A percentile compares a stretch with the other conserved stretches of the same genome.
Evolutionary conservation across 2,329 filamentous ascomycete species (phyloP).

Genomic region (Pseudogymnoascus sp.): DNA sequence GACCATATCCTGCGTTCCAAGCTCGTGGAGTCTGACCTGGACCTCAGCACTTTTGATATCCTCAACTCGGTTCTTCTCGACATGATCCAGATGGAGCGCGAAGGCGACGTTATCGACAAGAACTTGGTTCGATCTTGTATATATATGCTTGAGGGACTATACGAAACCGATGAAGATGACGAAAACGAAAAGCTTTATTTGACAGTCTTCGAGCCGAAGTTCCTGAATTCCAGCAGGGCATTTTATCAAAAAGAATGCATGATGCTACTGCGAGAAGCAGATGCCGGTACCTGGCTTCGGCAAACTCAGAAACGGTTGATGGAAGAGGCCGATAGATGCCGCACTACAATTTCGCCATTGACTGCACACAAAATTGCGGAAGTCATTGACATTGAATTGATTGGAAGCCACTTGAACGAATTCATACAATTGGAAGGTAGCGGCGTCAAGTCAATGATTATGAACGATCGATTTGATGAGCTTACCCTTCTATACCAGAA

Average conservation of each 20-base stretch:
- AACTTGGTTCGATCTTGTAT: constrained; percentile 73
- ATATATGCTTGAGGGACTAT: constrained; percentile 82
- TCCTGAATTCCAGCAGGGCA: constrained; percentile 57
- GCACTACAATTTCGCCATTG: constrained; percentile 63
- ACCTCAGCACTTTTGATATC: constrained; percentile 57
- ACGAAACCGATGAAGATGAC: constrained; percentile 70
- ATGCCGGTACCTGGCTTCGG: constrained; percentile 74
- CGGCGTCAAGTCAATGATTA: constrained; percentile 81
- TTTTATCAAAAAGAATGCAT: constrained; percentile 76
- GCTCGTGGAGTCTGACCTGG: constrained; percentile 34
- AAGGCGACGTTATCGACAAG: constrained; percentile 82
- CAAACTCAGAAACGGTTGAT: constrained; percentile 64
- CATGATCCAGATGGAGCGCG: constrained; percentile 84
- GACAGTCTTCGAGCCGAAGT: constrained; percentile 71
- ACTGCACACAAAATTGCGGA: constrained; percentile 65
- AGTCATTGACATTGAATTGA: constrained; percentile 75
- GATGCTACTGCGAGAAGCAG: constrained; percentile 63
- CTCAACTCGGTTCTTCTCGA: constrained; percentile 78
- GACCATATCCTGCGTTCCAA: constrained; percentile 68
- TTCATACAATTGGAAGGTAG: constrained; percentile 78
- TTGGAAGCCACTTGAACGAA: constrained; percentile 67
- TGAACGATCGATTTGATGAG: constrained; percentile 75
- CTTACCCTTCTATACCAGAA: constrained; percentile 74
- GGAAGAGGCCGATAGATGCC: constrained; percentile 77
- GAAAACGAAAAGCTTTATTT: constrained; percentile 77